These are phyloP conservation scores for Aureobasidium zeae DNA, from an alignment of 2,329 filamentous ascomycete species.

Conservation along the genomic window DNA sequence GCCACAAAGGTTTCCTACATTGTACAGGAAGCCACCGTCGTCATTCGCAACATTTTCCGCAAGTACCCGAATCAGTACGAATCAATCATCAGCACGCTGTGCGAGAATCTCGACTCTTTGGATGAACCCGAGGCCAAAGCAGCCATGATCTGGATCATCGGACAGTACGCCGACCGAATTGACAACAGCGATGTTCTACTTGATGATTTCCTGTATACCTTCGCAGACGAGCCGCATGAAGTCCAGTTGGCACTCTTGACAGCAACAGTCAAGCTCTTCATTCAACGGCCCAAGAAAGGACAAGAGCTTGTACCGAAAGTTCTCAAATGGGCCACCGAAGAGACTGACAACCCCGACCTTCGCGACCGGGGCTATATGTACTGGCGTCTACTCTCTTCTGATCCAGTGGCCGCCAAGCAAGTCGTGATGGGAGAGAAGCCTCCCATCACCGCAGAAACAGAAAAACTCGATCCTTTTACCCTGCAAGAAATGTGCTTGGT, in stretches of 20 bases:
- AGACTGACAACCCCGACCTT: conserved; percentile 97
- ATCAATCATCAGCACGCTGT: conserved; percentile 89
- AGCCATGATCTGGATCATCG: conserved; percentile 99
- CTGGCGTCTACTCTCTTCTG: conserved; percentile 89
- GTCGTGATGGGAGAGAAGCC: conserved; percentile 98
- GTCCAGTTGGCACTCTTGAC: conserved; percentile 91
- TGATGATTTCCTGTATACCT: conserved; percentile 90
- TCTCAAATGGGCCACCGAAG: conserved; percentile 96
- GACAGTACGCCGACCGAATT: conserved; percentile 93
- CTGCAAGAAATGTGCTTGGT: conserved; percentile 96
- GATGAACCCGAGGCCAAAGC: conserved; percentile 98
- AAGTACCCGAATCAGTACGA: conserved; percentile 99
- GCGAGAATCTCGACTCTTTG: conserved; percentile 89
- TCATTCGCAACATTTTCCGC: conserved; percentile 97
- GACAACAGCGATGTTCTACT: conserved; percentile 91
- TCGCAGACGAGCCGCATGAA: conserved; percentile 88
- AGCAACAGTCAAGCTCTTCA: conserved; percentile 95
- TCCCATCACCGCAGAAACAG: conserved; percentile 88
- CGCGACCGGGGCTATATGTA: conserved; percentile 98
- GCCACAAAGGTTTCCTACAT: conserved; percentile 99
- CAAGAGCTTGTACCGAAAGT: conserved; percentile 90
- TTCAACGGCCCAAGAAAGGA: conserved; percentile 89
- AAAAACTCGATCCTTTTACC: conserved; percentile 82
- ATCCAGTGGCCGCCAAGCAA: conserved; percentile 73
- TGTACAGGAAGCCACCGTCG: conserved; percentile 95